Base-by-base conservation (phyloP, 495 filamentous ascomycete species). In the Hypomontagnella submonticulosa region DNA sequence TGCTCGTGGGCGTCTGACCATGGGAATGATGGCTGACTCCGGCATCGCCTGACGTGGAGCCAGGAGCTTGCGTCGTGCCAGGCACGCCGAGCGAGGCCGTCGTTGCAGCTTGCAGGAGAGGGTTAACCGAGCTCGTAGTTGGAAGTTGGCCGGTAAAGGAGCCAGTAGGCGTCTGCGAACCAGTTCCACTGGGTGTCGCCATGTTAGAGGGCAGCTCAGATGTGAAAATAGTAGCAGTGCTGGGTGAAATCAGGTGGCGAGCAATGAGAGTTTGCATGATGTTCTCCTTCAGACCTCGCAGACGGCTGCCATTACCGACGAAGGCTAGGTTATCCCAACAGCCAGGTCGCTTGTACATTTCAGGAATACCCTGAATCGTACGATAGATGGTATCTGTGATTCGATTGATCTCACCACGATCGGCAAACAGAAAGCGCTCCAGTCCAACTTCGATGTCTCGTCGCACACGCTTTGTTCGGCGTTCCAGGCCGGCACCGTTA, bases 201-300 rank as follows among this genome's bases (percentile, higher is more conserved):
- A 96, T 84, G 75, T 93, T 92, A 0, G 91, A 95, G 15, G 93
- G 93, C 33, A 99, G 86, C 76, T 99, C 95, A 43, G 91, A 96
- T 34, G 92, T 96, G 82, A 99, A 99, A 70, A 98, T 98, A 34
- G 93, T 97, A 18, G 90, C 92, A 1, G 87, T 88, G 40, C 90
- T 93, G 0, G 95, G 95, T 4, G 93, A 94, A 57, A 98, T 89
- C 36, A 96, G 81, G 73, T 95, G 96, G 66, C 92, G 94, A 60
- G 87, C 85, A 30, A 85, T 86, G 16, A 98, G 83, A 0, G 89
- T 92, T 33, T 87, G 80, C 38, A 97, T 75, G 37, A 99, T 83
- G 48, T 95, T 90, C 51, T 97, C 93, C 69, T 90, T 94, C 75
- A 98, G 67, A 79, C 93, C 94, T 79, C 88, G 86, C 46, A 97